phyloP scores from a whole-genome alignment of 768 basidiomycete species.

The Lactifluus piperatus region DNA sequence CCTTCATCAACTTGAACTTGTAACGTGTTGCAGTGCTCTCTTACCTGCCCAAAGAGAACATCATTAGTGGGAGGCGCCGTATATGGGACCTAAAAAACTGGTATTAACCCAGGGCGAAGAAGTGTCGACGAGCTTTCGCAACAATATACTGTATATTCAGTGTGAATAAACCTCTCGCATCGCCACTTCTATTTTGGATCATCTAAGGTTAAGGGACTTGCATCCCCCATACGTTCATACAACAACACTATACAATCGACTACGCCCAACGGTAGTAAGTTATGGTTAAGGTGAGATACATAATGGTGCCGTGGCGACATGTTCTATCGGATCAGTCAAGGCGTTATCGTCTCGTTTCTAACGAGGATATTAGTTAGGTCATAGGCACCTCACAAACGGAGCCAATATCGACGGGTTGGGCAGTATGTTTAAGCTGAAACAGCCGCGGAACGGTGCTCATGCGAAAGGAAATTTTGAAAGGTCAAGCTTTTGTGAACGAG shows the following conservation, averaged over 20 bases:
- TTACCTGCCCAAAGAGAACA: background rate
- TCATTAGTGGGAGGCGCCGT: background rate
- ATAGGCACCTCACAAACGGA: background rate
- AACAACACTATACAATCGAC: background rate
- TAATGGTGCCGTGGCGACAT: background rate
- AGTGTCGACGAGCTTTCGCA: background rate
- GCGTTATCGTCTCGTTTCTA: background rate
- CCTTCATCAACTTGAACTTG: background rate
- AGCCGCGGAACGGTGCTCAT: background rate
- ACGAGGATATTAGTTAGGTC: background rate
- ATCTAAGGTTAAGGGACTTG: background rate
- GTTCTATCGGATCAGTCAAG: background rate
- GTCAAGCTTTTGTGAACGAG: slow-evolving; percentile 24
- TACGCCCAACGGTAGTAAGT: too few relatives aligned
- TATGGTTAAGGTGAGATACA: background rate
- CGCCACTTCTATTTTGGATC: background rate
- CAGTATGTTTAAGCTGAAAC: background rate
- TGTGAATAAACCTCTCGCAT: background rate
- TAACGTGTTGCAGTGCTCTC: background rate
- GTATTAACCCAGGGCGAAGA: background rate
- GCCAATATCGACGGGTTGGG: background rate
- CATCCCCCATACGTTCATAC: background rate
- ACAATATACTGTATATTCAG: too few relatives aligned
- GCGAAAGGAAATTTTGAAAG: slow-evolving; percentile 27
- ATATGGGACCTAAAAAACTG: background rate